A percentile compares a stretch with the other conserved stretches of the same genome.
Conservation (phyloP, 352 stramenopile genomes). For the Phytophthora hibernalis region DNA sequence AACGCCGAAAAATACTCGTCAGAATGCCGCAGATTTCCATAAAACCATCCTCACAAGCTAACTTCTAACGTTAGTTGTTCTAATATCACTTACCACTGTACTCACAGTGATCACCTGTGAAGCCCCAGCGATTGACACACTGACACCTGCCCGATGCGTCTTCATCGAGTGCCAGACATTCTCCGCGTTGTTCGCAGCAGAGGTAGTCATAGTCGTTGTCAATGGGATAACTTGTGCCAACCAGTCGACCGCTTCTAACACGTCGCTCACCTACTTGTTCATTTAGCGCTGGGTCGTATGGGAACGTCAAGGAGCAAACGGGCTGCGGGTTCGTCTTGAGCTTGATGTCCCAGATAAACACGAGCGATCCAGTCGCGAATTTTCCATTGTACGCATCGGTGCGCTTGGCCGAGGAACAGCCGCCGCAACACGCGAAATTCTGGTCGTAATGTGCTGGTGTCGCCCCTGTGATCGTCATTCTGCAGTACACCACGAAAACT, state of each 20-base stretch:
- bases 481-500: conserved; percentile 6
- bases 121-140: conserved; percentile 73
- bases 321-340: conserved; percentile 61
- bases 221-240: conserved; percentile 72
- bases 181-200: conserved; percentile 71
- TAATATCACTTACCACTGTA: conserved; percentile 50
- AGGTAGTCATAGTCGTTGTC: conserved; percentile 75
- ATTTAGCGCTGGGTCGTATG: conserved; percentile 63
- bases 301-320: conserved; percentile 60
- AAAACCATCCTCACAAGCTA: not conserved
- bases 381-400: conserved; percentile 58
- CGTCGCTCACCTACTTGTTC: conserved; percentile 65
- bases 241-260: conserved; percentile 64
- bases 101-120: conserved; percentile 72
- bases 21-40: not conserved
- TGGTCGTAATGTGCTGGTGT: conserved; percentile 39
- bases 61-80: not conserved
- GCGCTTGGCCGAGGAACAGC: conserved; percentile 67
- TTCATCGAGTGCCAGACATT: conserved; percentile 55
- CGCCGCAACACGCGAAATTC: conserved; percentile 76
- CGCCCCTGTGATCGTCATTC: conserved; percentile 34
- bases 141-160: conserved; percentile 68
- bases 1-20: not conserved
- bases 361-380: conserved; percentile 49
- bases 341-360: conserved; percentile 77